A percentile compares a stretch with the other conserved stretches of the same genome.
Conservation (phyloP, 495 filamentous ascomycete genomes). For the Hypoxylon fragiforme region DNA sequence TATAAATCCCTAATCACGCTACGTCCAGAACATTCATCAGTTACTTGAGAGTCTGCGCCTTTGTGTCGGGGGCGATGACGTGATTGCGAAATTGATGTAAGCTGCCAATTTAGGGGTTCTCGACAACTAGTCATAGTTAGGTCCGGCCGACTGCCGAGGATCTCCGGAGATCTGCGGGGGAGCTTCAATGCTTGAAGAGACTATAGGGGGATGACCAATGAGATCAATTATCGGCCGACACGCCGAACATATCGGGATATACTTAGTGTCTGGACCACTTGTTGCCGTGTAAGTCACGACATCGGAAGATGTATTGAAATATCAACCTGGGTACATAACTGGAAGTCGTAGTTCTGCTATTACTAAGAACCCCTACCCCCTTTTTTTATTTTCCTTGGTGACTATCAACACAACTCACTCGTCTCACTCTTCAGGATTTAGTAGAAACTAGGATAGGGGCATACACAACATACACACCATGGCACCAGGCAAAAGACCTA, state of each 20-base stretch:
- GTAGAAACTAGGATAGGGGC: no score
- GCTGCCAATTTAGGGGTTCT: not conserved
- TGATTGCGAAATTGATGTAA: conserved; percentile 4
- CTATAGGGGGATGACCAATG: conserved; percentile 12
- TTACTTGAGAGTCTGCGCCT: not conserved
- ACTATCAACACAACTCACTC: no score
- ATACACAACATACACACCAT: conserved; percentile 8
- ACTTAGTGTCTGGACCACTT: no score
- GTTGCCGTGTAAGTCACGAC: no score
- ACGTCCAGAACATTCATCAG: no score
- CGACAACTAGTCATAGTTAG: not conserved
- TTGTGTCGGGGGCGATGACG: conserved; percentile 8
- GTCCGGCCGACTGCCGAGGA: conserved; percentile 12
- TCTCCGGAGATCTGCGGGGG: conserved; percentile 16
- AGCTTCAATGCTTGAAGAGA: conserved; percentile 9
- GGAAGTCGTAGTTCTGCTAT: not conserved
- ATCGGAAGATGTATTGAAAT: conserved; percentile 10
- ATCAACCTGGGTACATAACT: no score
- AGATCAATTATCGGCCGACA: conserved; percentile 4
- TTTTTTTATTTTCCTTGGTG: not conserved
- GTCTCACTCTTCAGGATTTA: no score
- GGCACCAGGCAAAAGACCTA: conserved; percentile 46
- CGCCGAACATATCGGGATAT: conserved; percentile 19
- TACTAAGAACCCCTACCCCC: not conserved
- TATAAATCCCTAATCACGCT: no score